These are phyloP conservation scores for Hypoxylon rickii DNA, from an alignment of 495 filamentous ascomycete genomes.

Conservation along the genomic window DNA sequence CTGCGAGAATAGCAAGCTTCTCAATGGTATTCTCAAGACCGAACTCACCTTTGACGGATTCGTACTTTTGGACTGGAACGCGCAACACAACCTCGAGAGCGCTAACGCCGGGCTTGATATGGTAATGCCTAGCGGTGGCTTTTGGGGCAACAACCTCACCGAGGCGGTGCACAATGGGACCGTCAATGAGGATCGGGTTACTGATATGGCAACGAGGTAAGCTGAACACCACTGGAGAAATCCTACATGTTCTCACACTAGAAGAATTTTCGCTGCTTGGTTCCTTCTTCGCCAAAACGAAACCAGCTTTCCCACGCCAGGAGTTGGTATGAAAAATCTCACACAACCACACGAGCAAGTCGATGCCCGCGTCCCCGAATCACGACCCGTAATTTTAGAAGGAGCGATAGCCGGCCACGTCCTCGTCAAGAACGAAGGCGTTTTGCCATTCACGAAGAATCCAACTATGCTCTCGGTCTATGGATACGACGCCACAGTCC, in stretches of 20 bases:
- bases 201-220: slow-evolving; percentile 57
- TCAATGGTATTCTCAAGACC: slow-evolving; percentile 66
- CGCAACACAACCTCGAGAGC: slow-evolving; percentile 59
- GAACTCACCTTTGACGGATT: slow-evolving; percentile 71
- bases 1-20: slow-evolving; percentile 64
- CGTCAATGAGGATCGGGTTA: slow-evolving; percentile 52
- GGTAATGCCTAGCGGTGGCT: slow-evolving; percentile 60
- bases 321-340: slow-evolving; percentile 57
- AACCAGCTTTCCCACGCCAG: slow-evolving; percentile 51
- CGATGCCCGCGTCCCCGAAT: slow-evolving; percentile 52
- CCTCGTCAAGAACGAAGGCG: slow-evolving; percentile 63
- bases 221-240: not conserved
- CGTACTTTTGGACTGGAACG: slow-evolving; percentile 69
- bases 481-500: slow-evolving; percentile 49
- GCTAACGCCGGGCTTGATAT: slow-evolving; percentile 65
- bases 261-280: slow-evolving; percentile 64
- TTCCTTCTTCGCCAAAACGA: slow-evolving; percentile 58
- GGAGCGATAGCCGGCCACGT: slow-evolving; percentile 62
- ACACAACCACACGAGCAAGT: slow-evolving; percentile 58
- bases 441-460: slow-evolving; percentile 57
- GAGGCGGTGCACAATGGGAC: slow-evolving; percentile 54
- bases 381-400: slow-evolving; percentile 46
- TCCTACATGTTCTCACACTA: not conserved
- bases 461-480: slow-evolving; percentile 54
- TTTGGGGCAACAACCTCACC: slow-evolving; percentile 50